A percentile compares a stretch with the other conserved stretches of the same genome.
These are phyloP conservation scores for Penicillium griseofulvum DNA, from an alignment of 2,329 filamentous ascomycete genomes.

Conservation along the genomic window DNA sequence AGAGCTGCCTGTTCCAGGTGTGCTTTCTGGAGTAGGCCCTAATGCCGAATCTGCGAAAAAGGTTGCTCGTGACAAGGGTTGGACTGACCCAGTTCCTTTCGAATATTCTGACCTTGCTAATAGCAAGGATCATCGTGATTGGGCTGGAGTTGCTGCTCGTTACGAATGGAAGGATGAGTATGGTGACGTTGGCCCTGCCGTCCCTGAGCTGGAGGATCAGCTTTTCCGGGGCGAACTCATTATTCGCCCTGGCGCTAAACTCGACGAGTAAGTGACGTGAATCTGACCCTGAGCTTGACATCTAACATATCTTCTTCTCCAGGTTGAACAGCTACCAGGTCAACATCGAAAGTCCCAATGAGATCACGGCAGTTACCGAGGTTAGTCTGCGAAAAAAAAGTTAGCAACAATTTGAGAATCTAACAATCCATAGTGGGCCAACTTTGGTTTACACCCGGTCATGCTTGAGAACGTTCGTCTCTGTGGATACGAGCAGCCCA, in stretches of 20 bases:
- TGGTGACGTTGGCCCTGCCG: slow-evolving; percentile 76
- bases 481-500: slow-evolving; percentile 69
- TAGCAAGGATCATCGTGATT: slow-evolving; percentile 35
- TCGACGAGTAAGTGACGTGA: slow-evolving; percentile 55
- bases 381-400: slow-evolving; percentile 7
- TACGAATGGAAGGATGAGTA: slow-evolving; percentile 86
- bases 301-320: not conserved
- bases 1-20: not conserved
- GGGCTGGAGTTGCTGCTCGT: slow-evolving; percentile 58
- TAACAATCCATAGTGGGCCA: slow-evolving; percentile 58
- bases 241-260: slow-evolving; percentile 58
- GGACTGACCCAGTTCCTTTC: slow-evolving; percentile 38
- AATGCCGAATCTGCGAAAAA: slow-evolving; percentile 18
- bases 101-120: slow-evolving; percentile 36
- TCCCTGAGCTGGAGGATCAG: slow-evolving; percentile 67
- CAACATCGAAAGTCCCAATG: slow-evolving; percentile 11
- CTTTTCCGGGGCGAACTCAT: slow-evolving; percentile 64
- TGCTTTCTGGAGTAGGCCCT: slow-evolving; percentile 2
- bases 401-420: not conserved
- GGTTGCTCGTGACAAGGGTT: slow-evolving; percentile 40
- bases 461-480: slow-evolving; percentile 75
- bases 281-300: not conserved
- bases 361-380: slow-evolving; percentile 4
- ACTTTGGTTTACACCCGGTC: slow-evolving; percentile 79
- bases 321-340: slow-evolving; percentile 13